A percentile compares a stretch with the other conserved stretches of the same genome.
Evolutionary conservation across 2,329 filamentous ascomycete species (phyloP).

Genomic region (Penicillium verrucosum): DNA sequence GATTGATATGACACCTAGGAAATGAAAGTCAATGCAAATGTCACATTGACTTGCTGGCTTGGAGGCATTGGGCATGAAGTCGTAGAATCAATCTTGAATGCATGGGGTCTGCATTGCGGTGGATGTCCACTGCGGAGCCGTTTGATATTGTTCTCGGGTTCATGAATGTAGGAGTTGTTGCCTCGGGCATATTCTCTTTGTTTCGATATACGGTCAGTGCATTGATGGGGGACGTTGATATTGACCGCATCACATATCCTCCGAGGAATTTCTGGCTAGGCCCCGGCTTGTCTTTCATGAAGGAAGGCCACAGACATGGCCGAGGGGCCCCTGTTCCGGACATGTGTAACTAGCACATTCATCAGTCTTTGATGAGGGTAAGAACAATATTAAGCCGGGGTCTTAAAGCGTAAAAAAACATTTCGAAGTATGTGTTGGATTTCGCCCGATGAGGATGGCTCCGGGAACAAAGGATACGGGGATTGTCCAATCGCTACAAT

Average conservation of each 20-base stretch:
- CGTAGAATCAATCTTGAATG: not conserved
- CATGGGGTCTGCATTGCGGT: not conserved
- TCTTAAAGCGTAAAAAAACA: not conserved
- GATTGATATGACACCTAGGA: not conserved
- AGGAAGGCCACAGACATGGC: not conserved
- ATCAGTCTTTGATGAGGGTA: not conserved
- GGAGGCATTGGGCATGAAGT: not conserved
- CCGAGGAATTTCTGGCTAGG: not conserved
- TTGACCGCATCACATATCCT: not conserved
- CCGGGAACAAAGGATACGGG: not conserved
- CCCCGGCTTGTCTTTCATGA: not conserved
- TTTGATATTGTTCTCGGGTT: conserved; percentile 5
- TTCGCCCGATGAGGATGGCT: not conserved
- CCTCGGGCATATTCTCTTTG: conserved; percentile 1
- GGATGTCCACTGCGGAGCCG: not conserved
- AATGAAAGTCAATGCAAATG: not conserved
- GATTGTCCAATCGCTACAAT: not conserved
- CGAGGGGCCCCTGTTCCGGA: not conserved
- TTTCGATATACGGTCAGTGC: not conserved
- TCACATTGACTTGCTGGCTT: not conserved
- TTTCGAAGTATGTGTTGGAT: not conserved
- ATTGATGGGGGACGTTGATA: not conserved
- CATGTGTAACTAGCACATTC: not conserved
- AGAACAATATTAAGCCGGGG: conserved; percentile 7
- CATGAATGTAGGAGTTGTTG: not conserved